Conservation (phyloP, 306 rosid genomes). For the Dryas drummondii region DNA sequence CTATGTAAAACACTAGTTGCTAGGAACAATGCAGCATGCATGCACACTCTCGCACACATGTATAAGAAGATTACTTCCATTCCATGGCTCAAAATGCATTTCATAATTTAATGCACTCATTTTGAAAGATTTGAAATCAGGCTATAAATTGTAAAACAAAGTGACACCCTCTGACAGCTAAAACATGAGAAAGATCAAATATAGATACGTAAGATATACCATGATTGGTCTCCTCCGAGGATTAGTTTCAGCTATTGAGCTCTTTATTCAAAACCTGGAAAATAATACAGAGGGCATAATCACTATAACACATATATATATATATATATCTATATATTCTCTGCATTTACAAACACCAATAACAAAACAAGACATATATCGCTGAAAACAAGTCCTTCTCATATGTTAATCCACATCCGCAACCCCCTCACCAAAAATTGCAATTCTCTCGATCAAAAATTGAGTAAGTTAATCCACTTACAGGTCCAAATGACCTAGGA, state of each 20-base stretch:
- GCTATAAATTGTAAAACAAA: neutral
- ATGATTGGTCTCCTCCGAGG: conserved; percentile 21
- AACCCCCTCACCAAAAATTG: no score
- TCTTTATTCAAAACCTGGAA: conserved; percentile 20
- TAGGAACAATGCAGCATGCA: neutral
- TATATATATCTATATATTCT: neutral
- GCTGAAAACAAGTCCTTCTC: no score
- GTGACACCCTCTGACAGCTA: neutral
- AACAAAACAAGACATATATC: neutral
- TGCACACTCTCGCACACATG: neutral
- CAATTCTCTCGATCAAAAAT: neutral
- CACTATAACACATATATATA: neutral
- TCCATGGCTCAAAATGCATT: neutral
- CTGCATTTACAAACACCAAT: neutral
- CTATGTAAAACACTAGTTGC: neutral
- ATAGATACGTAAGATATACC: conserved; percentile 23
- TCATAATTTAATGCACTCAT: no score
- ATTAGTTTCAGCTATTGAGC: conserved; percentile 14
- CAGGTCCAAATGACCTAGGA: neutral
- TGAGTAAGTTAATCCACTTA: neutral
- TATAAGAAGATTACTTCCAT: neutral
- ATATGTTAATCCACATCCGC: no score
- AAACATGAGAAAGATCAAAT: neutral
- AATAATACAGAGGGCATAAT: neutral
- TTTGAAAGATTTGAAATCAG: neutral